Evolutionary conservation across 345 rosid species (phyloP).

Genomic region (Lagerstroemia speciosa): DNA sequence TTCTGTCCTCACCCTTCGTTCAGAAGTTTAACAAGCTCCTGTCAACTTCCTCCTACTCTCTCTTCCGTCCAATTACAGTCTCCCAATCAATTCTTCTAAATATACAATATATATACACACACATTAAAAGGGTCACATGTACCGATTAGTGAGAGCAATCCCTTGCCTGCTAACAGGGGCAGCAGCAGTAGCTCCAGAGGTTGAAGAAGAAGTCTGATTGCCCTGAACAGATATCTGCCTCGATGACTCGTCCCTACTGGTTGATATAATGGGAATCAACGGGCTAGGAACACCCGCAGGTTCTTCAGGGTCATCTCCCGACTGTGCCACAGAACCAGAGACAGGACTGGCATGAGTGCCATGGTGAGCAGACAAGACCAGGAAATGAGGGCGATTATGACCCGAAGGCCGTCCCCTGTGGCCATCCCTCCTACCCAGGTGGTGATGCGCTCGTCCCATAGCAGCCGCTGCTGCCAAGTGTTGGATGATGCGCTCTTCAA

Average conservation of each 20-base stretch:
- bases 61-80: not conserved
- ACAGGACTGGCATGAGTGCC: constrained; percentile 23
- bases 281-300: constrained; percentile 21
- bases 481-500: constrained; percentile 71
- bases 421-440: constrained; percentile 47
- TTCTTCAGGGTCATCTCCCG: constrained; percentile 31
- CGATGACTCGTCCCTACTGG: constrained; percentile 21
- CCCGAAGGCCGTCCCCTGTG: constrained; percentile 41
- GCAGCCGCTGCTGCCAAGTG: constrained; percentile 69
- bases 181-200: constrained; percentile 24
- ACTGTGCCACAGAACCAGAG: constrained; percentile 23
- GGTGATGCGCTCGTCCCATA: constrained; percentile 47
- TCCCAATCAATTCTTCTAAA: not conserved
- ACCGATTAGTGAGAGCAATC: constrained; percentile 36
- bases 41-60: not conserved
- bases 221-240: constrained; percentile 22
- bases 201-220: constrained; percentile 21
- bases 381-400: constrained; percentile 43
- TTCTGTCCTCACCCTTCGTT: not conserved
- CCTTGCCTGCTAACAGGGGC: constrained; percentile 24
- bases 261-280: constrained; percentile 18
- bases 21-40: not conserved
- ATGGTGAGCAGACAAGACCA: constrained; percentile 44
- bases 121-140: not conserved
- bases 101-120: not conserved